These are phyloP conservation scores for Pythium periplocum DNA, from an alignment of 352 stramenopile species.

Conservation along the genomic window DNA sequence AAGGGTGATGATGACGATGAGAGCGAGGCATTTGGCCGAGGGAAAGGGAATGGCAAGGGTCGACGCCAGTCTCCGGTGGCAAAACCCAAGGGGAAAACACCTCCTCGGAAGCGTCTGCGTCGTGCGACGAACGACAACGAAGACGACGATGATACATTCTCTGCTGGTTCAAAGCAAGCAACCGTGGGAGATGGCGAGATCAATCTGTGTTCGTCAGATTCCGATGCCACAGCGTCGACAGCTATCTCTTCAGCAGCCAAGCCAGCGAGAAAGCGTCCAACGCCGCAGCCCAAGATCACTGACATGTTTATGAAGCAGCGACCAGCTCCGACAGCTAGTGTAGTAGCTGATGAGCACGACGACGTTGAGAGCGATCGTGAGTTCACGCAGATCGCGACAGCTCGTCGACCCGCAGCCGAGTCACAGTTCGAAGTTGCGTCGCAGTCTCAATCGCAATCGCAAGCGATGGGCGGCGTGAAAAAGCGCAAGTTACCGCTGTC, in stretches of 20 bases:
- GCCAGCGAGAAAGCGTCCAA: slow-evolving; percentile 4
- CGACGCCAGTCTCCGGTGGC: neutral
- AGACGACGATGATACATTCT: slow-evolving; percentile 5
- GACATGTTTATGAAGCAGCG: slow-evolving; percentile 36
- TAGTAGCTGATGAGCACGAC: slow-evolving; percentile 23
- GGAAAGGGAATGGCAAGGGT: too few relatives aligned
- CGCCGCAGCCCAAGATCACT: slow-evolving; percentile 53
- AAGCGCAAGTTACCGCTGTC: slow-evolving; percentile 69
- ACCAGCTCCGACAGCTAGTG: neutral
- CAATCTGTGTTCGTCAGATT: slow-evolving; percentile 48
- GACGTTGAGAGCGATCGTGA: slow-evolving; percentile 69
- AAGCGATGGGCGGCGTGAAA: slow-evolving; percentile 19
- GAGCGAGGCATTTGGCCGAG: slow-evolving; percentile 4
- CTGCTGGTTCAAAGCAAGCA: too few relatives aligned
- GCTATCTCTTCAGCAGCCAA: slow-evolving; percentile 23
- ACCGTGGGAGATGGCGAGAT: slow-evolving; percentile 17
- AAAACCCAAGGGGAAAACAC: slow-evolving; percentile 7
- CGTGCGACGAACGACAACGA: slow-evolving; percentile 11
- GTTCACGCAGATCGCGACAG: slow-evolving; percentile 45
- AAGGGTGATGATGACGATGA: slow-evolving; percentile 37
- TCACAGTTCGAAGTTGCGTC: slow-evolving; percentile 26
- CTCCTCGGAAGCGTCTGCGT: slow-evolving; percentile 12
- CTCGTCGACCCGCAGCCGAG: slow-evolving; percentile 5
- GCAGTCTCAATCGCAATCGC: slow-evolving; percentile 38
- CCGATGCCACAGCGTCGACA: slow-evolving; percentile 6